phyloP scores from a whole-genome alignment of 169 alveolate species.

The Theileria annulata region DNA sequence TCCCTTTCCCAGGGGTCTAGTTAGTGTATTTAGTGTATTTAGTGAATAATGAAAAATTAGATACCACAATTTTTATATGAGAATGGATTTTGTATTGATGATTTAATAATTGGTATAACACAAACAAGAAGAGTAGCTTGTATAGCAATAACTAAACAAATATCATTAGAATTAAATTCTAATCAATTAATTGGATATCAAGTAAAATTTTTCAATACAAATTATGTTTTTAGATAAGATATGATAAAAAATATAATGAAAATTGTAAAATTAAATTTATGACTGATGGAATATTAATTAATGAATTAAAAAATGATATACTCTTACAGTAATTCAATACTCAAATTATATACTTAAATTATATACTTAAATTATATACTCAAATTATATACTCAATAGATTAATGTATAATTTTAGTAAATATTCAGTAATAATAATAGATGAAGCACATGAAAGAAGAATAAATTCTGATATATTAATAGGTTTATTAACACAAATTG shows the following conservation, averaged over 20 bases:
- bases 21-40: neutral
- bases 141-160: constrained; percentile 72
- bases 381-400: neutral
- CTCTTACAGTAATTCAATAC: constrained; percentile 64
- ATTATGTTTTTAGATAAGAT: constrained; percentile 27
- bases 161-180: constrained; percentile 70
- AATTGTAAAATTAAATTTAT: constrained; percentile 90
- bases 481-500: constrained; percentile 93
- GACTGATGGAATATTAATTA: constrained; percentile 98
- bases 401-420: constrained; percentile 66
- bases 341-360: neutral
- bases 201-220: constrained; percentile 84
- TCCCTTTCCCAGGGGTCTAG: too few species aligned
- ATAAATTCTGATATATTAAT: constrained; percentile 96
- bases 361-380: neutral
- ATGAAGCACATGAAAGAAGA: constrained; percentile 99
- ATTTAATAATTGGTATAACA: constrained; percentile 86
- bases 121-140: constrained; percentile 96
- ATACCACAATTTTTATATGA: constrained; percentile 95
- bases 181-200: constrained; percentile 69
- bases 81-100: constrained; percentile 81
- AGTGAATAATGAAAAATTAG: constrained; percentile 56
- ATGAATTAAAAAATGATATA: constrained; percentile 90
- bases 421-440: constrained; percentile 95
- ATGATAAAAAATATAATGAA: constrained; percentile 70